Evolutionary conservation across 1,284 basidiomycete genomes (phyloP), one percentile per base, ranked within the genome.

Genomic region (Melampsora larici-populina): DNA sequence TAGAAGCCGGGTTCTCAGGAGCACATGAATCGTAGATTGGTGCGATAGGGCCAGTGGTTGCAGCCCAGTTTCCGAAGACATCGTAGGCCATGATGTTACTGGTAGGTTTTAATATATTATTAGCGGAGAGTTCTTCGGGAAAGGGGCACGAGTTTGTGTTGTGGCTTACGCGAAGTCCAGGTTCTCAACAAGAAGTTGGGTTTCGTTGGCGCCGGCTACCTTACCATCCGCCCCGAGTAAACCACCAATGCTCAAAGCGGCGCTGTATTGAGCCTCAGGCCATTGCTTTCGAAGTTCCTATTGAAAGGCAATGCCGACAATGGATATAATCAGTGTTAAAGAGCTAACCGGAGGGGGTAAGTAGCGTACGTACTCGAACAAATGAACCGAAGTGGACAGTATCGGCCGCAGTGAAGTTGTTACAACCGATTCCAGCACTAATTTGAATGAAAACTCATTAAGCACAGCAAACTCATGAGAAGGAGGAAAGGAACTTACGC

Each of bases 21-120:
- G 76, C 68, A 21, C 76, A 78, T 9, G 60, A 70, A n/a, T n/a
- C 49, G 40, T 55, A 31, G 0, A 78, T 15, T 0, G 76, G 68
- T 11, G 46, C 58, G 7, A 70, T 21, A n/a, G 68, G 68, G 29
- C 76, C 76, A 31, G 76, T 78, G 3, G 58, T 78, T 0, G 68
- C 36, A 43, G 76, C 46, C 68, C 68, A 78, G 21, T 58, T 33
- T 24, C 76, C 76, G n/a, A 60, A 77, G 18, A 69, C 74, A 48
- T 77, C 74, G 43, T 77, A 77, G 29, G 66, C 67, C 74, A 77
- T 77, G n/a, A 77, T 24, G 46, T 77, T 77, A 6, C 67, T 70
- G 29, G 1, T n/a, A n/a, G 17, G n/a, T 15, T 43, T 7, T 43
- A 4, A 43, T 13, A 1, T 13, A 43, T 13, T 13, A 11, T 43